phyloP scores from a whole-genome alignment of 2,329 filamentous ascomycete genomes.

The Fusarium citri region DNA sequence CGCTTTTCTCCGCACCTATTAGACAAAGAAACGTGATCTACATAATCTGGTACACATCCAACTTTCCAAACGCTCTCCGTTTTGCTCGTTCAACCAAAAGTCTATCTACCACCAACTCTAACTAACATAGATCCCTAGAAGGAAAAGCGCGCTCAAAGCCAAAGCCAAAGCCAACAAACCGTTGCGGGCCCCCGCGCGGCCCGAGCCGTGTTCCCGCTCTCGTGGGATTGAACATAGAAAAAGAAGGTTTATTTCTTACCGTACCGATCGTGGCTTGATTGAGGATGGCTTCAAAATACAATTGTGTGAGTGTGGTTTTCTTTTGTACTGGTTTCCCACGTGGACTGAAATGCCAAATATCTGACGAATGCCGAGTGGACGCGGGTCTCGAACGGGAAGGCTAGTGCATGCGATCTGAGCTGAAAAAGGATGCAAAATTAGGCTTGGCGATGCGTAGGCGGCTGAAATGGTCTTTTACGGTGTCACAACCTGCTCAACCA shows the following conservation, averaged over 20 bases:
- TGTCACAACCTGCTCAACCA: background rate
- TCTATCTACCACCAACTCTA: background rate
- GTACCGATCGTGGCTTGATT: background rate
- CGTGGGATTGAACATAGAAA: slow-evolving; percentile 36
- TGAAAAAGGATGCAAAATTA: background rate
- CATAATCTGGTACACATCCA: background rate
- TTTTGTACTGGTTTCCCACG: background rate
- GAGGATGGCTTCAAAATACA: background rate
- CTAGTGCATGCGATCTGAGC: background rate
- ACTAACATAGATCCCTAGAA: background rate
- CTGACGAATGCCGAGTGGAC: background rate
- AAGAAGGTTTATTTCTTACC: background rate
- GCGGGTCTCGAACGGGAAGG: background rate
- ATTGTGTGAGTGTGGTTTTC: background rate
- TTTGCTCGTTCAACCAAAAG: background rate
- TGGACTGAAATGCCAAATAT: background rate
- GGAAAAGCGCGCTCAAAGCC: background rate
- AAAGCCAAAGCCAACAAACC: background rate
- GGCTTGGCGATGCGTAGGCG: background rate
- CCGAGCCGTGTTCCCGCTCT: slow-evolving; percentile 56
- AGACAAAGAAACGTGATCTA: background rate
- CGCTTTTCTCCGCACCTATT: background rate
- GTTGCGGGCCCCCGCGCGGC: slow-evolving; percentile 53
- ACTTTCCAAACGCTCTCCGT: background rate
- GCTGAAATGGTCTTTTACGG: background rate